Base-by-base conservation (phyloP, 2,329 filamentous ascomycete species). In the Fonsecaea multimorphosa region DNA sequence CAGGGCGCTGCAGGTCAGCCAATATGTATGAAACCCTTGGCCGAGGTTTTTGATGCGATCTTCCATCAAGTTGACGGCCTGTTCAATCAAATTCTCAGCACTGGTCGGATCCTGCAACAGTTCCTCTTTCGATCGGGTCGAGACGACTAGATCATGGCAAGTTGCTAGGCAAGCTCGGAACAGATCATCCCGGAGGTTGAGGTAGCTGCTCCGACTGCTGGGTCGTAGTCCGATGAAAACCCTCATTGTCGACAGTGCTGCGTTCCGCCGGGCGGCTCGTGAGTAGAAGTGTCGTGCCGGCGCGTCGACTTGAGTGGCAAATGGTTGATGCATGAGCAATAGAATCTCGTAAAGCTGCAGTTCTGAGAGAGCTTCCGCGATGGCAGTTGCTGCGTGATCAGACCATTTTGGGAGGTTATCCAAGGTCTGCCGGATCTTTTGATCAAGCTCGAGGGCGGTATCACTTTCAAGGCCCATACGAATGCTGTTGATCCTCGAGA, bases 21-120 rank as follows among this genome's bases (percentile, higher is more conserved):
- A 79, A 61, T 75, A 75, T 27, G 74, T 70, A 16, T 78, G 75
- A 40, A 73, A 75, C 1, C 76, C 77, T 27, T 75, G 75, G 24
- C 77, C 77, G 9, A 75, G 73, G 2, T 70, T 68, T 46, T 74
- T 69, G 14, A 75, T 74, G 16, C 74, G 71, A 29, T 76, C 70
- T 66, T 78, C 76, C 16, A 78, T 71, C n/a, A 79, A 61, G 7
- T 66, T 64, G 6, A 78, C 70, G 0, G 72, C 71, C 38, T 74
- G 68, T 2, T 75, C 70, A 11, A 76, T 65, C 32, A 70, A 51
- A 14, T 57, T 31, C 12, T 68, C 46, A 3, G 63, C 44, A 16
- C 34, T 31, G 44, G 8, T 56, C 29, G 38, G 61, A 53, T 67
- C 67, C 31, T 63, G 65, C 56, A 61, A 55, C 32, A 65, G 49